Conservation (phyloP, 2,329 filamentous ascomycete genomes). For the Claviceps capensis region DNA sequence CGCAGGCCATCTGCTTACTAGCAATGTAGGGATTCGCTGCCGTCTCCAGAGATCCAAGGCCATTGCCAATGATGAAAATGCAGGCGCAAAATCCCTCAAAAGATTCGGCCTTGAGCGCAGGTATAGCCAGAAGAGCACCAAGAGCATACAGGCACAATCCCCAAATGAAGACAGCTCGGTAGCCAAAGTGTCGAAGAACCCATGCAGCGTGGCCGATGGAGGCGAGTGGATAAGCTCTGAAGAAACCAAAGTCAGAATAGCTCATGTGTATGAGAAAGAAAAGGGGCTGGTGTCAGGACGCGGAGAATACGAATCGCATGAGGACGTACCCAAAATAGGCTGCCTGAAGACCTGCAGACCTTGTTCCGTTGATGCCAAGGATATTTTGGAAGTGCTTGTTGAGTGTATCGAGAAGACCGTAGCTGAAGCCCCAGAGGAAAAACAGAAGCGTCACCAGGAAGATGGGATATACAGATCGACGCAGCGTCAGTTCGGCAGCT, state of each 20-base stretch:
- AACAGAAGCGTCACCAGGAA: slow-evolving; percentile 36
- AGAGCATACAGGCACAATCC: slow-evolving; percentile 53
- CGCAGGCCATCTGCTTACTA: slow-evolving; percentile 14
- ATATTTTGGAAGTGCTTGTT: slow-evolving; percentile 36
- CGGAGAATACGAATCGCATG: not conserved
- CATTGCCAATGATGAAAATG: slow-evolving; percentile 63
- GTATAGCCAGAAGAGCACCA: slow-evolving; percentile 42
- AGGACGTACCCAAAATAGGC: slow-evolving; percentile 40
- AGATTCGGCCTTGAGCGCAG: slow-evolving; percentile 44
- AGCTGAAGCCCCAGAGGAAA: slow-evolving; percentile 34
- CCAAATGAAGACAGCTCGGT: slow-evolving; percentile 54
- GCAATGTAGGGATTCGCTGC: slow-evolving; percentile 65
- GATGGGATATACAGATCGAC: slow-evolving; percentile 53
- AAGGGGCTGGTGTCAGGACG: no score
- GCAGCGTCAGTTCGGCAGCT: slow-evolving; percentile 44
- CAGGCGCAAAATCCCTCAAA: slow-evolving; percentile 62
- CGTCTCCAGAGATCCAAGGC: slow-evolving; percentile 61
- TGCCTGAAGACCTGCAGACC: slow-evolving; percentile 32
- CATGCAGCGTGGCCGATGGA: slow-evolving; percentile 51
- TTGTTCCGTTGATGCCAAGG: slow-evolving; percentile 29
- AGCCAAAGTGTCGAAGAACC: slow-evolving; percentile 51
- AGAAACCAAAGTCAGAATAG: not conserved
- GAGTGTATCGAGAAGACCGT: slow-evolving; percentile 32
- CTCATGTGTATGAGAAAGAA: not conserved
- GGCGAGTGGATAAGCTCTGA: slow-evolving; percentile 52